Conservation (phyloP, 306 rosid species). For the Acmispon strigosus region DNA sequence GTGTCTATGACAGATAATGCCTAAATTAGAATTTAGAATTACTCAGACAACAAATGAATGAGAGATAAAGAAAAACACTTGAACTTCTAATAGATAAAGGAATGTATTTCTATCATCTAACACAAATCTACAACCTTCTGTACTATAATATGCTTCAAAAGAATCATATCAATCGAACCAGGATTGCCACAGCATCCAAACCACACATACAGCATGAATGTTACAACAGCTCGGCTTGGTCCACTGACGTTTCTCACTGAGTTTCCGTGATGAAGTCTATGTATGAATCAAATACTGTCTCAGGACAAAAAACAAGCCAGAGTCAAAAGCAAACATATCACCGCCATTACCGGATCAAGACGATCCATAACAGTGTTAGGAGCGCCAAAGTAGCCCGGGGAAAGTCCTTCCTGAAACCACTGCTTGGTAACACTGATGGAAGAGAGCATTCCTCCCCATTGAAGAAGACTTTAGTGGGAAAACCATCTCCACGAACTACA, state of each 20-base stretch:
- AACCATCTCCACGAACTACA: slow-evolving; percentile 66
- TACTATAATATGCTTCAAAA: slow-evolving; percentile 16
- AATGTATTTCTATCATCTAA: slow-evolving; percentile 18
- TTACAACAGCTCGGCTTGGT: slow-evolving; percentile 13
- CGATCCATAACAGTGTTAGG: slow-evolving; percentile 23
- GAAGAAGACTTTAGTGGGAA: slow-evolving; percentile 84
- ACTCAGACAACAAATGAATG: not conserved
- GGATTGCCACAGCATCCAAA: slow-evolving; percentile 15
- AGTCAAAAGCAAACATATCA: not conserved
- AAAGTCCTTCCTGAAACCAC: slow-evolving; percentile 30
- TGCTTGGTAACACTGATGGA: slow-evolving; percentile 57
- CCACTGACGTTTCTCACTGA: slow-evolving; percentile 12
- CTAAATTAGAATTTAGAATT: not conserved
- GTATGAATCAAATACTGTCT: slow-evolving; percentile 15
- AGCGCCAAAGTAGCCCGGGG: slow-evolving; percentile 23
- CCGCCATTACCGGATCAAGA: slow-evolving; percentile 39
- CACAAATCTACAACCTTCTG: slow-evolving; percentile 22
- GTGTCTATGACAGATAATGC: not conserved
- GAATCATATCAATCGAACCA: slow-evolving; percentile 24
- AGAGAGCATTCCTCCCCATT: slow-evolving; percentile 93
- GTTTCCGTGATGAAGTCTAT: slow-evolving; percentile 17
- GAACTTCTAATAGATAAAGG: not conserved
- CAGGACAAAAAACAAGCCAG: not conserved
- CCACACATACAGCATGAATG: slow-evolving; percentile 17
- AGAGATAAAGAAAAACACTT: not conserved